Evolutionary conservation across 2,329 filamentous ascomycete species (phyloP).

Genomic region (Immersiporthe knoxdaviesiana): DNA sequence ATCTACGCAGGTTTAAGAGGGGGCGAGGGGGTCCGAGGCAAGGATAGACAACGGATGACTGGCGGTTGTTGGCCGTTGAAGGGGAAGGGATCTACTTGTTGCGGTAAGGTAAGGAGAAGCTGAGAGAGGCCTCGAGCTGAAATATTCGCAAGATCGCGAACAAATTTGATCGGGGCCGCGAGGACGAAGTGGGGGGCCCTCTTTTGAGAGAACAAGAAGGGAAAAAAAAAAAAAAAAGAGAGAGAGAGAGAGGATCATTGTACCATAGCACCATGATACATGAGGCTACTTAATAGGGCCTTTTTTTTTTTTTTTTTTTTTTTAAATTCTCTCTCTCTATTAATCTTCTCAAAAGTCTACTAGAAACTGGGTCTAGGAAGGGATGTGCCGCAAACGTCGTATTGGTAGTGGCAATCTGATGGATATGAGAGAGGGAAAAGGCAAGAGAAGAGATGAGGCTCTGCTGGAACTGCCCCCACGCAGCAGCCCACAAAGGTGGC

Average conservation of each 20-base stretch:
- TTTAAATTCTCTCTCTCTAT: no score
- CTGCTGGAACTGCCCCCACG: constrained; percentile 8
- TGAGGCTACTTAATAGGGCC: background rate
- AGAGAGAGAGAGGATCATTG: background rate
- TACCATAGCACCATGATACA: background rate
- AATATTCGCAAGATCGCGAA: constrained; percentile 20
- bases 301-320: background rate
- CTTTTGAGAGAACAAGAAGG: no score
- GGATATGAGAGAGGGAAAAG: background rate
- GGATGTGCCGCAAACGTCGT: background rate
- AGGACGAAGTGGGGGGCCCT: constrained; percentile 10
- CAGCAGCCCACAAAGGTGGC: background rate
- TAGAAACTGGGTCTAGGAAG: background rate
- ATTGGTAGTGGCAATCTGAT: background rate
- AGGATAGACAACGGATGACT: background rate
- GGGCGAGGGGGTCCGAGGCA: background rate
- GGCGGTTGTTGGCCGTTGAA: background rate
- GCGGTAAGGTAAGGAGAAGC: background rate
- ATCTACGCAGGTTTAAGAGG: constrained; percentile 1
- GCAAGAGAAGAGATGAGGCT: background rate
- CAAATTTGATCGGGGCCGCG: constrained; percentile 2
- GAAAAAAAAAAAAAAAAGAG: no score
- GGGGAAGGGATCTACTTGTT: background rate
- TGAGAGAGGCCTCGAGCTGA: constrained; percentile 14
- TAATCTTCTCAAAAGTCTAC: background rate